Percentiles rank a stretch among this genome's conserved stretches.
Evolutionary conservation across 169 alveolate genomes (phyloP).

Genomic region (Plasmodium inui): DNA sequence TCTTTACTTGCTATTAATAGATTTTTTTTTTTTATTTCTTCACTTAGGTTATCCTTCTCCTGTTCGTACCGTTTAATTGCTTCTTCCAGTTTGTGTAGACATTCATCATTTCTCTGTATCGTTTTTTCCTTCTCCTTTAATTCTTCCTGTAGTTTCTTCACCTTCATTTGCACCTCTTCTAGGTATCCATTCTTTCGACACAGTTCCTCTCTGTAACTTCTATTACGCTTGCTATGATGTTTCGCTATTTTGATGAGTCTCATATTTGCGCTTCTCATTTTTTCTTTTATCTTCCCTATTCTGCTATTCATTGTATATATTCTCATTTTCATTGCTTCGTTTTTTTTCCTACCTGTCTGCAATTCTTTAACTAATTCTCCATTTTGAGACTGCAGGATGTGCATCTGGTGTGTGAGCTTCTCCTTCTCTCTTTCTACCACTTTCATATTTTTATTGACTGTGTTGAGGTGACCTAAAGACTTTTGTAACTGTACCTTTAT

Average conservation of each 20-base stretch:
- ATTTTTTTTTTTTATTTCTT: constrained; percentile 20
- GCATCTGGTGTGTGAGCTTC: not conserved
- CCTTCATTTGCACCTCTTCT: not conserved
- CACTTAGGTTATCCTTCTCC: constrained; percentile 24
- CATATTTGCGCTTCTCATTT: not conserved
- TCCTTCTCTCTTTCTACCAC: constrained; percentile 36
- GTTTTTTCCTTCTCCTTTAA: not conserved
- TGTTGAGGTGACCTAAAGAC: constrained; percentile 5
- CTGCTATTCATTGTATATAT: not conserved
- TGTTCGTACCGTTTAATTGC: not conserved
- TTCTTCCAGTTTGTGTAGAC: not conserved
- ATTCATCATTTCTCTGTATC: not conserved
- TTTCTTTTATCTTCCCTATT: not conserved
- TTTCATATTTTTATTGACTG: constrained; percentile 5
- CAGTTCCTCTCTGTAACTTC: constrained; percentile 1
- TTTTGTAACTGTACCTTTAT: constrained; percentile 10
- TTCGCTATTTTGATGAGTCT: not conserved
- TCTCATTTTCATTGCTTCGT: constrained; percentile 13
- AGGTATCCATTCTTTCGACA: not conserved
- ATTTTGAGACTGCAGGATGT: constrained; percentile 4
- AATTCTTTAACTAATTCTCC: not conserved
- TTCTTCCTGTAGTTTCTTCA: constrained; percentile 10
- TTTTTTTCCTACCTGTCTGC: not conserved
- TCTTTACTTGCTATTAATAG: constrained; percentile 30
- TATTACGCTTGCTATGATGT: not conserved